A percentile compares a stretch with the other conserved stretches of the same genome.
phyloP scores from a whole-genome alignment of 2,329 filamentous ascomycete species.

The Periglandula ipomoeae region DNA sequence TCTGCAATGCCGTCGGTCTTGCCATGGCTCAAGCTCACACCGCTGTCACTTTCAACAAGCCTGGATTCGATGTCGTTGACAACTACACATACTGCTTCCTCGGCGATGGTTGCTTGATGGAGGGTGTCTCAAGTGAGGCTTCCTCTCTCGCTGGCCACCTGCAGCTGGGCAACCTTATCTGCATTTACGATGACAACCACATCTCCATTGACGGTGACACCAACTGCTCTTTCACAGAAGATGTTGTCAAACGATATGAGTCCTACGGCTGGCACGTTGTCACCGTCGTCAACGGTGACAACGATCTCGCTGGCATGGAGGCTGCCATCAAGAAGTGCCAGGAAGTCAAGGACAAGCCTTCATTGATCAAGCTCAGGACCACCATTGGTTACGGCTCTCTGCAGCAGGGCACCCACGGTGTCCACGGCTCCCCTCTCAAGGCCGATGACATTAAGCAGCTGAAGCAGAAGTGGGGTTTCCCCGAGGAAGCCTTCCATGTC shows the following conservation, averaged over 20 bases:
- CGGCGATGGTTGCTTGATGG: constrained; percentile 97
- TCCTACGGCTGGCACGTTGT: constrained; percentile 92
- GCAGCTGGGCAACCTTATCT: constrained; percentile 95
- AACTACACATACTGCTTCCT: constrained; percentile 98
- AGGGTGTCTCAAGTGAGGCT: constrained; percentile 92
- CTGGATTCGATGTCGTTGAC: constrained; percentile 80
- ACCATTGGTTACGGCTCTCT: constrained; percentile 95
- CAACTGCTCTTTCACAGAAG: constrained; percentile 93
- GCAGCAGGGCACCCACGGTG: constrained; percentile 86
- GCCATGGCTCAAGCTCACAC: constrained; percentile 94
- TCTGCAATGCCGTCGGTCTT: constrained; percentile 94
- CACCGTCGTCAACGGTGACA: constrained; percentile 78
- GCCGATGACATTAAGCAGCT: constrained; percentile 86
- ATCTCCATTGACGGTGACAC: constrained; percentile 94
- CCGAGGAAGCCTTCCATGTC: constrained; percentile 84
- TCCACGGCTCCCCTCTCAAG: constrained; percentile 95
- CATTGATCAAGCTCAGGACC: constrained; percentile 92
- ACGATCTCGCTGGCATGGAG: constrained; percentile 81
- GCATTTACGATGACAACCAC: constrained; percentile 97
- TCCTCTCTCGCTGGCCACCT: constrained; percentile 89
- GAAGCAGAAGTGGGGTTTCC: constrained; percentile 93
- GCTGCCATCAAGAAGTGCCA: constrained; percentile 77
- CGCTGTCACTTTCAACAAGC: constrained; percentile 91
- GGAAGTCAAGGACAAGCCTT: constrained; percentile 89
- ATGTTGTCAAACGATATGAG: constrained; percentile 90